Percentiles rank a stretch among this genome's conserved stretches.
These are phyloP conservation scores for Mycosphaerella arachidis DNA, from an alignment of 2,329 filamentous ascomycete genomes.

Conservation along the genomic window DNA sequence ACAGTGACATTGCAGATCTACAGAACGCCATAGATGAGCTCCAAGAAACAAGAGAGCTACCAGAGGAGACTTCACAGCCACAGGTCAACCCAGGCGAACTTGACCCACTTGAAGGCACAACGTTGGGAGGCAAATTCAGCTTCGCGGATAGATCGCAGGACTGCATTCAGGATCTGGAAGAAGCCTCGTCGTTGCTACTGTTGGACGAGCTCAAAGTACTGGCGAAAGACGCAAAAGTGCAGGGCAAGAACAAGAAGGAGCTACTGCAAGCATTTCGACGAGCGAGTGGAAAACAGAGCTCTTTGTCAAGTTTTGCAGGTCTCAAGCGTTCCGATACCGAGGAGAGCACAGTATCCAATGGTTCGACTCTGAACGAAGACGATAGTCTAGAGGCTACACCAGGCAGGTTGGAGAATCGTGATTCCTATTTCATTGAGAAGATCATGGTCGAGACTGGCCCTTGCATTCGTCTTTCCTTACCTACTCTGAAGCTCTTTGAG, in stretches of 20 bases:
- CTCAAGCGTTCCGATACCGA: constrained; percentile 61
- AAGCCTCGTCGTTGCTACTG: constrained; percentile 75
- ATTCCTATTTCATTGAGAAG: constrained; percentile 70
- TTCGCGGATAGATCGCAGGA: constrained; percentile 78
- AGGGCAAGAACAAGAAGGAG: constrained; percentile 83
- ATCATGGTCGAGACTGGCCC: constrained; percentile 74
- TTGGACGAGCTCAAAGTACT: constrained; percentile 81
- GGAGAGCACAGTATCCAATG: constrained; percentile 49
- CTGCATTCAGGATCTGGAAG: constrained; percentile 70
- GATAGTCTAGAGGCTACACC: constrained; percentile 38
- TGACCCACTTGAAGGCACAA: constrained; percentile 43
- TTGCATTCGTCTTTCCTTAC: constrained; percentile 73
- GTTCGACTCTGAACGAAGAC: constrained; percentile 30
- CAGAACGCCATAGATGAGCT: constrained; percentile 61
- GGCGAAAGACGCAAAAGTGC: constrained; percentile 79
- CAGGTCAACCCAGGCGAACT: constrained; percentile 47
- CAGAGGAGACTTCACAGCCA: constrained; percentile 37
- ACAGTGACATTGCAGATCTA: constrained; percentile 75
- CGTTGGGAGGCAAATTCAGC: constrained; percentile 57
- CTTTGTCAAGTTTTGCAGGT: constrained; percentile 62
- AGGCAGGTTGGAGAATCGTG: constrained; percentile 54
- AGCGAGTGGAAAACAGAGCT: constrained; percentile 68
- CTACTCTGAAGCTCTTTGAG: constrained; percentile 77
- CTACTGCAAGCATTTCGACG: constrained; percentile 68
- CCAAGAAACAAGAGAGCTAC: constrained; percentile 56